phyloP scores from a whole-genome alignment of 345 rosid genomes.

The Citrus maxima region DNA sequence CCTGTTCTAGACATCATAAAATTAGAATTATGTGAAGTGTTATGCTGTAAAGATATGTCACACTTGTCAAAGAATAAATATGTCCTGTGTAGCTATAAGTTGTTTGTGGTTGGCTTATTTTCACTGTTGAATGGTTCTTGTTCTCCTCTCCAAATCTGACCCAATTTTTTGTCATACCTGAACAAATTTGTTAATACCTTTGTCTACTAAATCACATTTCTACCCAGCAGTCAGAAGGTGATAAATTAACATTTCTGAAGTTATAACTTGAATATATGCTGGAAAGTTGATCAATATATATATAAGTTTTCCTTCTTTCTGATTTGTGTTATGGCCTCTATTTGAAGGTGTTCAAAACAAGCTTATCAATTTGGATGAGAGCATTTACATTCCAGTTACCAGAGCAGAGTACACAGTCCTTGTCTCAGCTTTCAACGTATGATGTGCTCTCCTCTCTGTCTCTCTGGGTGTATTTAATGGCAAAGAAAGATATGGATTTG shows the following conservation, averaged over 20 bases:
- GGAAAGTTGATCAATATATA: not conserved
- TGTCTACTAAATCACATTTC: not conserved
- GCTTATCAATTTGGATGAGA: constrained; percentile 74
- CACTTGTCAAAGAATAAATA: not conserved
- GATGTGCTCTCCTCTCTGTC: constrained; percentile 23
- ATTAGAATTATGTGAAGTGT: not conserved
- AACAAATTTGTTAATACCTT: not conserved
- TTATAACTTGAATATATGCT: not conserved
- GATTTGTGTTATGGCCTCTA: constrained; percentile 9
- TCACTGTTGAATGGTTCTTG: not conserved
- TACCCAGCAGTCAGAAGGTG: not conserved
- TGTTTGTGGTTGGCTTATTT: not conserved
- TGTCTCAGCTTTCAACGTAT: constrained; percentile 66
- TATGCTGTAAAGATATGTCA: not conserved
- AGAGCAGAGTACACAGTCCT: constrained; percentile 82
- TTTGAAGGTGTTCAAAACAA: constrained; percentile 81
- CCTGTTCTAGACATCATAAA: not conserved
- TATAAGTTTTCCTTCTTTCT: constrained; percentile 13
- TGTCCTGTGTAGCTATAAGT: not conserved
- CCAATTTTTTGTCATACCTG: not conserved
- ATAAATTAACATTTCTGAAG: not conserved
- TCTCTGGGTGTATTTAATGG: not conserved
- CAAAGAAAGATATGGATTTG: not conserved
- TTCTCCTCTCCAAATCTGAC: not conserved
- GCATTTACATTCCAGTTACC: constrained; percentile 73